These are phyloP conservation scores for Aspergillus affinis DNA, from an alignment of 495 filamentous ascomycete species.

Conservation along the genomic window DNA sequence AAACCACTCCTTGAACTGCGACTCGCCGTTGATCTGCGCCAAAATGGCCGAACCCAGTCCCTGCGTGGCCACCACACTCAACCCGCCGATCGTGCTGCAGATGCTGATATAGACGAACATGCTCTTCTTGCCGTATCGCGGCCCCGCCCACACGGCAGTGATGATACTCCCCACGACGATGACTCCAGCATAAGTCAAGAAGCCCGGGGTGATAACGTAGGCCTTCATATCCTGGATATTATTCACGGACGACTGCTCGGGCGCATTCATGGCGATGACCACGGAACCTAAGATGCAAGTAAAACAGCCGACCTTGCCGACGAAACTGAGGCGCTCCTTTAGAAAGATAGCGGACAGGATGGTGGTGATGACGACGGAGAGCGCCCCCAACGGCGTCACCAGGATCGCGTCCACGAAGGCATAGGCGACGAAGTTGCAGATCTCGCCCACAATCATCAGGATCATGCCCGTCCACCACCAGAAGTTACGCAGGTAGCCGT, in stretches of 20 bases:
- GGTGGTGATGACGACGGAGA: slow-evolving; percentile 92
- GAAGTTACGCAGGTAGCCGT: slow-evolving; percentile 93
- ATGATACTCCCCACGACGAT: slow-evolving; percentile 71
- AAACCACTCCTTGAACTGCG: slow-evolving; percentile 98
- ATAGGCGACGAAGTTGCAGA: slow-evolving; percentile 97
- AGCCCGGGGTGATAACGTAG: slow-evolving; percentile 85
- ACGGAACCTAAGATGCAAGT: slow-evolving; percentile 91
- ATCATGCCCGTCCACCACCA: slow-evolving; percentile 98
- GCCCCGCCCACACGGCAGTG: slow-evolving; percentile 79
- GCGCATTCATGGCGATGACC: slow-evolving; percentile 92
- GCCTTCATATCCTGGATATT: slow-evolving; percentile 92
- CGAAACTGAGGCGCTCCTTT: slow-evolving; percentile 91
- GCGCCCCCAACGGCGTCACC: slow-evolving; percentile 91
- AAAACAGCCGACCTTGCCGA: slow-evolving; percentile 95
- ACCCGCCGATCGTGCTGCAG: slow-evolving; percentile 89
- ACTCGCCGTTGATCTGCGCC: slow-evolving; percentile 73
- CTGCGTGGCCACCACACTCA: slow-evolving; percentile 94
- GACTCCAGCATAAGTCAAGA: slow-evolving; percentile 81
- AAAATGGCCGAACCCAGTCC: slow-evolving; percentile 90
- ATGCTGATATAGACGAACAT: slow-evolving; percentile 98
- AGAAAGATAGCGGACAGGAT: slow-evolving; percentile 94
- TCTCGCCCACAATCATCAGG: slow-evolving; percentile 94
- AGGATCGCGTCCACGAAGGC: slow-evolving; percentile 96
- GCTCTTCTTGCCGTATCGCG: slow-evolving; percentile 90
- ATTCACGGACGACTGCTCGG: slow-evolving; percentile 75